A percentile compares a stretch with the other conserved stretches of the same genome.
Evolutionary conservation across 331 rosid species (phyloP).

Genomic region (Erythrophleum ivorense): DNA sequence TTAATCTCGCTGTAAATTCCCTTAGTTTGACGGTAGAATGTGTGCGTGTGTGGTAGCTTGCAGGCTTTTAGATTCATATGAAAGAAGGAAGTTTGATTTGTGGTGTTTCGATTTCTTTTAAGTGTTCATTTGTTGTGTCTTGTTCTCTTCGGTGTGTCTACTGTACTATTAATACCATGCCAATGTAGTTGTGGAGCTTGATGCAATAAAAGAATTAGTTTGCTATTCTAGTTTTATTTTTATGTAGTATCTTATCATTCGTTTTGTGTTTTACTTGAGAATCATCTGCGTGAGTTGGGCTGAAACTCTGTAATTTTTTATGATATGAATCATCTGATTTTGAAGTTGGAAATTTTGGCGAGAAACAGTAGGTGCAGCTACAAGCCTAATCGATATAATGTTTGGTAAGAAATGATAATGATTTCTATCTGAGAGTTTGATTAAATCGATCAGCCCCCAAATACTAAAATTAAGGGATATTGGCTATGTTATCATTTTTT

Average conservation of each 20-base stretch:
- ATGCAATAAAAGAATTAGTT: slow-evolving; percentile 17
- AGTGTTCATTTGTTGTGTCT: neutral
- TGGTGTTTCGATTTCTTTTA: neutral
- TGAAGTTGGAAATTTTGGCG: neutral
- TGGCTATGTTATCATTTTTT: too few relatives aligned
- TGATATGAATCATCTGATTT: neutral
- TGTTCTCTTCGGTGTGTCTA: neutral
- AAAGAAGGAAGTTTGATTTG: neutral
- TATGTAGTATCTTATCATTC: neutral
- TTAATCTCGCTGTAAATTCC: neutral
- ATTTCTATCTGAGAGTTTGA: too few relatives aligned
- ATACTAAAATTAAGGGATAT: too few relatives aligned
- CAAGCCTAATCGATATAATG: neutral
- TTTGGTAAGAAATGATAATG: neutral
- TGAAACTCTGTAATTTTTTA: too few relatives aligned
- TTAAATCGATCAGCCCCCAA: too few relatives aligned
- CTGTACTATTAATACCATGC: neutral
- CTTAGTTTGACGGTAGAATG: neutral
- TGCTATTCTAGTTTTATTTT: neutral
- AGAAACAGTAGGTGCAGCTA: neutral
- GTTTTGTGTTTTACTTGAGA: neutral
- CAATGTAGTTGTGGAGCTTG: slow-evolving; percentile 24
- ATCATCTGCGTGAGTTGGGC: neutral
- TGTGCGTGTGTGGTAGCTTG: neutral
- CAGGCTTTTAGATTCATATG: neutral